Conservation (phyloP, 73 alveolate species). For the Stentor roeselii region DNA sequence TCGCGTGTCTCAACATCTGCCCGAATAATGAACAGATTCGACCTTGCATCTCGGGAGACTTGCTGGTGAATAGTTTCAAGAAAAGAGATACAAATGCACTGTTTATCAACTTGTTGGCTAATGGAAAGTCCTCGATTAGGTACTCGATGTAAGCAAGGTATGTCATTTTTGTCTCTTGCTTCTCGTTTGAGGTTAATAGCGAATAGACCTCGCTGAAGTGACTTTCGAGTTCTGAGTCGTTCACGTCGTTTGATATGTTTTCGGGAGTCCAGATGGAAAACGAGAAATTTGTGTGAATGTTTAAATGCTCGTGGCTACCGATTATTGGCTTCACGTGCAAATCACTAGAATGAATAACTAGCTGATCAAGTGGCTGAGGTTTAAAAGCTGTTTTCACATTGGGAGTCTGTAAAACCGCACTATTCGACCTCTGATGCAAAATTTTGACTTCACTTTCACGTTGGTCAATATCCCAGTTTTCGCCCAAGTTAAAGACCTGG, state of each 20-base stretch:
- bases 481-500: slow-evolving; percentile 11
- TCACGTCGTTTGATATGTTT: slow-evolving; percentile 66
- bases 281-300: slow-evolving; percentile 51
- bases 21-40: slow-evolving; percentile 91
- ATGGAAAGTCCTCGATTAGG: slow-evolving; percentile 70
- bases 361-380: slow-evolving; percentile 72
- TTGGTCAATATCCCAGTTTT: not conserved
- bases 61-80: not conserved
- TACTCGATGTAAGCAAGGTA: slow-evolving; percentile 85
- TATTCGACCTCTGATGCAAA: slow-evolving; percentile 16
- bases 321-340: slow-evolving; percentile 94
- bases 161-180: slow-evolving; percentile 48
- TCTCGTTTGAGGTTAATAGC: slow-evolving; percentile 47
- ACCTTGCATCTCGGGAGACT: slow-evolving; percentile 60
- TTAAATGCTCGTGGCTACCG: slow-evolving; percentile 90
- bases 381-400: not conserved
- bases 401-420: slow-evolving; percentile 14
- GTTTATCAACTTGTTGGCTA: slow-evolving; percentile 86
- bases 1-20: slow-evolving; percentile 86
- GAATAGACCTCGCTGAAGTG: slow-evolving; percentile 78
- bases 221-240: slow-evolving; percentile 64
- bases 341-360: slow-evolving; percentile 86
- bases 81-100: slow-evolving; percentile 81
- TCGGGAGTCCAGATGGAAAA: slow-evolving; percentile 65
- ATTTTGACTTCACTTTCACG: not conserved